phyloP scores from a whole-genome alignment of 1,284 basidiomycete genomes.

The Ganoderma multipileum region DNA sequence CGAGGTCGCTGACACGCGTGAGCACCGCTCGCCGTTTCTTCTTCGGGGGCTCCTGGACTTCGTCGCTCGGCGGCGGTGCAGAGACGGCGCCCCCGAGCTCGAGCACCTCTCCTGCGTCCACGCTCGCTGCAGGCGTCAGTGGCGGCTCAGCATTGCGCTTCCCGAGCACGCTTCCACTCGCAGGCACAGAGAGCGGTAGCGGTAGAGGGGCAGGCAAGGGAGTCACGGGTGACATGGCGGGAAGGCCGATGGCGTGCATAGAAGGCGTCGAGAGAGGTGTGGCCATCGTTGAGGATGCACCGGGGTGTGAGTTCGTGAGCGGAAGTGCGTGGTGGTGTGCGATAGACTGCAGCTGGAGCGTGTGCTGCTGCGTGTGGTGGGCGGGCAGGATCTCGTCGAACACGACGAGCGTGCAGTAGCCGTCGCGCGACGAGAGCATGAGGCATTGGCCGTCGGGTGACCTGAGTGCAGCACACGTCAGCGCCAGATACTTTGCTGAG shows the following conservation, averaged over 20 bases:
- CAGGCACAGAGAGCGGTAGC: slow-evolving; percentile 41
- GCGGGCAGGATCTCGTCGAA: slow-evolving; percentile 91
- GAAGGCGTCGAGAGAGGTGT: slow-evolving; percentile 50
- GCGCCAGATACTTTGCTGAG: neutral
- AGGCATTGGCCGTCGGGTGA: slow-evolving; percentile 95
- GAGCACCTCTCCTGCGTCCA: slow-evolving; percentile 41
- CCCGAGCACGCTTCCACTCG: slow-evolving; percentile 30
- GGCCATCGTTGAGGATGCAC: slow-evolving; percentile 33
- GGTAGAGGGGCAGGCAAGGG: slow-evolving; percentile 25
- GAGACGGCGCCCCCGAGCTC: slow-evolving; percentile 7
- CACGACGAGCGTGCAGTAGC: slow-evolving; percentile 94
- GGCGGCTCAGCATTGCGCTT: slow-evolving; percentile 58
- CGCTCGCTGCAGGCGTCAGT: slow-evolving; percentile 57
- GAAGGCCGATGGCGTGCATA: slow-evolving; percentile 43
- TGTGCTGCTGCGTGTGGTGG: slow-evolving; percentile 88
- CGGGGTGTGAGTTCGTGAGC: slow-evolving; percentile 46
- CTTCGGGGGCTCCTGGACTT: slow-evolving; percentile 61
- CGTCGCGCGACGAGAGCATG: slow-evolving; percentile 92
- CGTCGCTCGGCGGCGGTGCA: slow-evolving; percentile 27
- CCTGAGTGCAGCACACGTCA: slow-evolving; percentile 57
- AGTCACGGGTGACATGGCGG: slow-evolving; percentile 46
- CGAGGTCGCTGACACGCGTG: slow-evolving; percentile 74
- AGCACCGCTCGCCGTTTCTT: slow-evolving; percentile 90
- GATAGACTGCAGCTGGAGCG: slow-evolving; percentile 86
- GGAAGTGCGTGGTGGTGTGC: slow-evolving; percentile 82